Evolutionary conservation across 2,329 filamentous ascomycete species (phyloP).

Genomic region (Fusarium sp.): DNA sequence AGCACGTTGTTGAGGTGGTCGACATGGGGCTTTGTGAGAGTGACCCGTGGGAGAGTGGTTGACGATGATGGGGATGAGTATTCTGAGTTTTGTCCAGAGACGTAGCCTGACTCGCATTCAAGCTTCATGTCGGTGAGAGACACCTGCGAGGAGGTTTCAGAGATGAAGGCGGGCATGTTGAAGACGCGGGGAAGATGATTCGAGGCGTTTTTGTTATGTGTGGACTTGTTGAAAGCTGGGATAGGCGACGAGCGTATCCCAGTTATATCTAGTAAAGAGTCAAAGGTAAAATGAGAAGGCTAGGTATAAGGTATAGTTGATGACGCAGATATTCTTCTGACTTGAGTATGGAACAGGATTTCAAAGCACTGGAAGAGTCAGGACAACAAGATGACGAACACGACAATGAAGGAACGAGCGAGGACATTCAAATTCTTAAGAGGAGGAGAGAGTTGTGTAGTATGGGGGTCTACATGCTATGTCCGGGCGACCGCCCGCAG

Average conservation of each 20-base stretch:
- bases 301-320: constrained; percentile 28
- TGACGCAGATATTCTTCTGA: constrained; percentile 44
- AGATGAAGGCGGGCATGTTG: constrained; percentile 52
- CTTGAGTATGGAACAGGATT: constrained; percentile 31
- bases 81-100: constrained; percentile 60
- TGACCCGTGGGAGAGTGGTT: constrained; percentile 74
- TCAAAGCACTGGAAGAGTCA: constrained; percentile 35
- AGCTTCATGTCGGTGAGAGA: constrained; percentile 56
- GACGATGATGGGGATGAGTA: constrained; percentile 51
- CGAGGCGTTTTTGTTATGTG: constrained; percentile 18
- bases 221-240: constrained; percentile 40
- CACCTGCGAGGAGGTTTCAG: constrained; percentile 54
- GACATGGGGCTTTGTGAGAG: constrained; percentile 88
- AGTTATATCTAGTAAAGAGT: constrained; percentile 30
- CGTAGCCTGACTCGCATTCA: constrained; percentile 85
- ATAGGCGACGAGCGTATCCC: constrained; percentile 29
- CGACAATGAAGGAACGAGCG: constrained; percentile 16
- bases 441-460: constrained; percentile 30
- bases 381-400: constrained; percentile 37
- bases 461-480: constrained; percentile 43
- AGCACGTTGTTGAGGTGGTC: constrained; percentile 91
- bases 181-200: constrained; percentile 36
- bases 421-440: constrained; percentile 45
- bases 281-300: constrained; percentile 15
- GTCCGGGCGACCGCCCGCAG: constrained; percentile 46